Evolutionary conservation across 169 alveolate species (phyloP).

Genomic region (Sarcocystis neurona): DNA sequence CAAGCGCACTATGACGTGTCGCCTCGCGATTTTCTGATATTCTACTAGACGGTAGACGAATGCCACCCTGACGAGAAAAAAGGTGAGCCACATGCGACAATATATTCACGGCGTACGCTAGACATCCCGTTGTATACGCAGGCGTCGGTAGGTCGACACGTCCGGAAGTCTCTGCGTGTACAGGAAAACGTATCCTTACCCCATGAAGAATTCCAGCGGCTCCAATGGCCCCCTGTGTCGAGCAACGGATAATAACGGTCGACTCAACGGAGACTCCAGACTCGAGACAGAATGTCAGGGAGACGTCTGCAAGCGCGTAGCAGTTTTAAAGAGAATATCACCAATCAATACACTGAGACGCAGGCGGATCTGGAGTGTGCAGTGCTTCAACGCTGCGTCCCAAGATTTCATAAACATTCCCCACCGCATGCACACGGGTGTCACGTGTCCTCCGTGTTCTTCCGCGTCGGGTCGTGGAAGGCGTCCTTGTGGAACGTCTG

Average conservation of each 20-base stretch:
- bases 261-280: conserved; percentile 3
- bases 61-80: neutral
- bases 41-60: neutral
- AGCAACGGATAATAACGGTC: neutral
- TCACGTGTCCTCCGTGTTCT: no score
- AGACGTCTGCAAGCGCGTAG: neutral
- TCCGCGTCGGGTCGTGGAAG: no score
- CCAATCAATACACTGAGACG: neutral
- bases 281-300: conserved; percentile 5
- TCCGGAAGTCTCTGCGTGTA: neutral
- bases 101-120: neutral
- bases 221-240: conserved; percentile 17
- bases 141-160: neutral
- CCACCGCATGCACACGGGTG: neutral
- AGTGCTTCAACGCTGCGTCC: neutral
- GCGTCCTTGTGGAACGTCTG: no score
- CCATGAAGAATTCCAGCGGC: neutral
- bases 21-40: neutral
- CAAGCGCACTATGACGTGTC: no score
- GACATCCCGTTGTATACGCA: neutral
- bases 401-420: neutral
- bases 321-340: neutral
- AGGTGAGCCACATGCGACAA: neutral
- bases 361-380: neutral
- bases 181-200: neutral